Conservation (phyloP, 805 yeast species). For the Ogataea siamensis region DNA sequence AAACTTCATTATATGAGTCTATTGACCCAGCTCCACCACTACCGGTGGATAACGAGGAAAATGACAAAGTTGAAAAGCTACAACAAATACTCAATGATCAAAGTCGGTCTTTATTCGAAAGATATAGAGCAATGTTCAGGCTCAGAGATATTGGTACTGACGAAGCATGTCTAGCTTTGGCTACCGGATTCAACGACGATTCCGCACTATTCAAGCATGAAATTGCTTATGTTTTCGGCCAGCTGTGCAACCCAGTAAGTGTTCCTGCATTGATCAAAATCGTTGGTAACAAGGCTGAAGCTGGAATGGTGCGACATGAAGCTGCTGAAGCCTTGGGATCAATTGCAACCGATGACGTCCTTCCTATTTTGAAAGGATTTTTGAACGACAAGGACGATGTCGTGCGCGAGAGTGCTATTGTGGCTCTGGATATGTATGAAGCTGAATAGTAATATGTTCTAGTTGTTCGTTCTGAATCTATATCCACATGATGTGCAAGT, state of each 20-base stretch:
- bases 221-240: constrained; percentile 98
- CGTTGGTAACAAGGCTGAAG: constrained; percentile 73
- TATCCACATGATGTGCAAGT: constrained; percentile 93
- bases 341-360: constrained; percentile 92
- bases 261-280: constrained; percentile 86
- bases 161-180: constrained; percentile 90
- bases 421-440: constrained; percentile 97
- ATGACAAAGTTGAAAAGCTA: constrained; percentile 63
- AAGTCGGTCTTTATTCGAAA: constrained; percentile 75
- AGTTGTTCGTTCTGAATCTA: constrained; percentile 92
- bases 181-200: constrained; percentile 84
- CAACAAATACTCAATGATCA: constrained; percentile 73
- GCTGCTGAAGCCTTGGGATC: constrained; percentile 99
- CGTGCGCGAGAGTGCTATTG: constrained; percentile 95
- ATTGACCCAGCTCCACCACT: constrained; percentile 99
- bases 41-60: constrained; percentile 47
- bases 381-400: constrained; percentile 81
- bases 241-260: constrained; percentile 87
- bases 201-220: constrained; percentile 96
- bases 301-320: constrained; percentile 99
- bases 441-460: constrained; percentile 52
- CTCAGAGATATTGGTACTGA: constrained; percentile 91
- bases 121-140: constrained; percentile 98
- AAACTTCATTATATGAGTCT: constrained; percentile 74
- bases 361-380: constrained; percentile 80